A percentile compares a stretch with the other conserved stretches of the same genome.
phyloP scores from a whole-genome alignment of 2,329 filamentous ascomycete species.

The Ophiostoma perfectum region DNA sequence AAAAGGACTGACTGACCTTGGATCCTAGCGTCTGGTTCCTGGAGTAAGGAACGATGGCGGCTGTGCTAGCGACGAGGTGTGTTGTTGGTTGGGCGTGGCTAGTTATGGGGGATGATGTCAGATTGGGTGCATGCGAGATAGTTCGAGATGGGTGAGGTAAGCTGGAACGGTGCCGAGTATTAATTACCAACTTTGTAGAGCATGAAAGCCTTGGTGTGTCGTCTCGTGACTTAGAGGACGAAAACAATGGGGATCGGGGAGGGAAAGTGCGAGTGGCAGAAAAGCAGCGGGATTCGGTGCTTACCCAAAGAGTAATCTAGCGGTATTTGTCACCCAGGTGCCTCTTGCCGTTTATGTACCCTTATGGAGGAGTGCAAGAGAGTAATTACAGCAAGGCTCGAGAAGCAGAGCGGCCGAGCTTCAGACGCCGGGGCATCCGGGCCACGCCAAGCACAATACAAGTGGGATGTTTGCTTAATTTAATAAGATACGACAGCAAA shows the following conservation, averaged over 20 bases:
- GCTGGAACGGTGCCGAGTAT: not conserved
- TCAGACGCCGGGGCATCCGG: conserved; percentile 9
- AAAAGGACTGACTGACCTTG: conserved; percentile 7
- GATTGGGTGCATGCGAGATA: conserved; percentile 1
- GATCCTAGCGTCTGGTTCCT: not conserved
- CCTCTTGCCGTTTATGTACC: not conserved
- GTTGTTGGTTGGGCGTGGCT: not conserved
- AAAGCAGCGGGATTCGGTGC: not conserved
- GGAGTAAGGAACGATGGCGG: not conserved
- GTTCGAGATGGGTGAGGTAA: not conserved
- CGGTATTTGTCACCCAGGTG: not conserved
- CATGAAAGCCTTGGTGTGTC: not conserved
- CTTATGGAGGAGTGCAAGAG: not conserved
- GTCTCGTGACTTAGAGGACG: conserved; percentile 6
- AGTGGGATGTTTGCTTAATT: not conserved
- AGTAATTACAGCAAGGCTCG: not conserved
- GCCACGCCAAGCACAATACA: not conserved
- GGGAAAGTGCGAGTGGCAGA: not conserved
- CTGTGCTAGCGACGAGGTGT: not conserved
- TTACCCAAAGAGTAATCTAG: not conserved
- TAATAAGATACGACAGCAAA: not conserved
- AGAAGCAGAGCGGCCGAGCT: not conserved
- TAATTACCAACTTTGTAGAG: conserved; percentile 4
- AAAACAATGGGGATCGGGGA: conserved; percentile 1
- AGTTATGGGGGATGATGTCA: conserved; percentile 6